Evolutionary conservation across 176 grass and related monocot genomes (phyloP), one percentile per base, ranked within the genome.

Genomic region (Cymbopogon citratus): DNA sequence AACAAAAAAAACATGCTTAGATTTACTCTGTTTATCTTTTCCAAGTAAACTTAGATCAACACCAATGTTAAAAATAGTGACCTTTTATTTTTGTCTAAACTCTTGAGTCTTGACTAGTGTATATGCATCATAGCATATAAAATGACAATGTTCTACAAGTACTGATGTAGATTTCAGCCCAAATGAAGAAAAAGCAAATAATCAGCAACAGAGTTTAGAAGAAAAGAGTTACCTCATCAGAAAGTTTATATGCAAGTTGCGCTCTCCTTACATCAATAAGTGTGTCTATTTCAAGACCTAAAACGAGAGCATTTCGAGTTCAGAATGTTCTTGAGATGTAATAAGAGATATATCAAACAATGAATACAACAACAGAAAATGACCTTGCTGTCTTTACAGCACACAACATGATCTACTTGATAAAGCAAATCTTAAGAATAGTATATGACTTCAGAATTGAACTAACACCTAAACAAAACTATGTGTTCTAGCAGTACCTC

Each of bases 221-320:
- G 11, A 81, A 73, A 77, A 71, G 9, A 25, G 38, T 80, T 93
- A 95, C 96, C 88, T 99, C 92, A 71, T 99, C 93, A 90, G 93
- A 93, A 80, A 95, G 93, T 91, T 78, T 91, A 73, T 95, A 99
- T 19, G 87, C 69, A 90, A 99, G 77, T 80, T 93, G 93, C 54
- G 87, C 88, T 71, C 87, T 87, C 74, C 93, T 91, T 80, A 92
- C 69, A 70, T 95, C 93, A 85, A 88, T 93, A 25, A 99, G 87
- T 0, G 89, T 92, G 71, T 34, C 74, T 57, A 77, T 80, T 44
- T 95, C 82, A 89, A 99, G 74, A 90, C 72, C 96, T 99, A 87
- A 35, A 93, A 46, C 75, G 70, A 79, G 45, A 70, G 85, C 18
- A 51, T 12, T 67, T 65, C 60, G 23, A 79, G 10, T 38, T 63